These are phyloP conservation scores for Polyporus arcularius DNA, from an alignment of 768 basidiomycete species.

Conservation along the genomic window DNA sequence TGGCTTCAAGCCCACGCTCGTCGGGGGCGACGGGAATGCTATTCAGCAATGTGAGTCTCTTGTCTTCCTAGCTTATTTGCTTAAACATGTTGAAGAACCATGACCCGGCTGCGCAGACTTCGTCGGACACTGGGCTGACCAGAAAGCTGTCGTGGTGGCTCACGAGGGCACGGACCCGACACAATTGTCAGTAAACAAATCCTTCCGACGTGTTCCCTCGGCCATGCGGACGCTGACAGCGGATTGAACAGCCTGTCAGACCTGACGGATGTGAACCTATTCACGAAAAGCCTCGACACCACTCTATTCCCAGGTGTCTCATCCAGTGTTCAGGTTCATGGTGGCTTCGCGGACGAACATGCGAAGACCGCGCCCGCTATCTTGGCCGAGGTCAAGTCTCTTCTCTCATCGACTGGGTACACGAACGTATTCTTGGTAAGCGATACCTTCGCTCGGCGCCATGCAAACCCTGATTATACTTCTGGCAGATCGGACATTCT, in stretches of 20 bases:
- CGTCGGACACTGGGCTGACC: slow-evolving; percentile 56
- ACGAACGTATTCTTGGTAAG: slow-evolving; percentile 45
- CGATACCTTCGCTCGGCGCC: slow-evolving; percentile 1
- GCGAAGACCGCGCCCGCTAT: slow-evolving; percentile 47
- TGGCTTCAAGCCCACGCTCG: slow-evolving; percentile 40
- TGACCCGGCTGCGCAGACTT: slow-evolving; percentile 38
- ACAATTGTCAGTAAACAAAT: slow-evolving; percentile 42
- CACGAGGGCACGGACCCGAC: slow-evolving; percentile 64
- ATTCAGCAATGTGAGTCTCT: slow-evolving; percentile 47
- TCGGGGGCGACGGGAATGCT: slow-evolving; percentile 52
- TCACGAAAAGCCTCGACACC: slow-evolving; percentile 40
- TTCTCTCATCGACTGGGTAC: slow-evolving; percentile 40
- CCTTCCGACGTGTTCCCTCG: neutral
- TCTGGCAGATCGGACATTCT: slow-evolving; percentile 34
- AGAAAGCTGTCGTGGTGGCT: slow-evolving; percentile 56
- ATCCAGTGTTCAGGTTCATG: slow-evolving; percentile 46
- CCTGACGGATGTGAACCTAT: slow-evolving; percentile 50
- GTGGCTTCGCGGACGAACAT: slow-evolving; percentile 56
- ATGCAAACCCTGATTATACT: neutral
- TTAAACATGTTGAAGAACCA: neutral
- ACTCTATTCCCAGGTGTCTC: slow-evolving; percentile 58
- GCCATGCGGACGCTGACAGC: neutral
- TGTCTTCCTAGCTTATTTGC: neutral
- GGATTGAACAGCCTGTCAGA: slow-evolving; percentile 41
- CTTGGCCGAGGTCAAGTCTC: slow-evolving; percentile 42